Evolutionary conservation across 225 moss, liverwort and hornwort species (phyloP).

Genomic region (Anthoceros angustus): DNA sequence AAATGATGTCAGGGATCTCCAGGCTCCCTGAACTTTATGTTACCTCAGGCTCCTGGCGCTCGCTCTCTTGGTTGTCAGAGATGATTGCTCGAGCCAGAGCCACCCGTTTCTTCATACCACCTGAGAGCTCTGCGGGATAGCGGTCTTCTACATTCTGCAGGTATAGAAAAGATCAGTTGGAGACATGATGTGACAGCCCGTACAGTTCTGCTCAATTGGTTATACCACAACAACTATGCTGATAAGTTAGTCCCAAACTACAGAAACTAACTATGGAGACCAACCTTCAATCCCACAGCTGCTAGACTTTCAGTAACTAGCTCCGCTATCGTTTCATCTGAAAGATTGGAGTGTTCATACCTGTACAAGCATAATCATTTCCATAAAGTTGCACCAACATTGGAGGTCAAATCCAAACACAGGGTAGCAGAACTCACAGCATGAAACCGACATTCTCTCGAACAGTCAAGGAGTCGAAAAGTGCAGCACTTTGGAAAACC

Average conservation of each 20-base stretch:
- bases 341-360: constrained; percentile 77
- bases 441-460: constrained; percentile 95
- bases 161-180: neutral
- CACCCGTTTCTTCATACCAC: constrained; percentile 99
- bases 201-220: too few species aligned
- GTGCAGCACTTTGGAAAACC: constrained; percentile 93
- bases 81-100: constrained; percentile 94
- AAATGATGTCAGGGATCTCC: neutral
- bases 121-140: constrained; percentile 77
- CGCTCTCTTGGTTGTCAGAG: constrained; percentile 50
- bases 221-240: neutral
- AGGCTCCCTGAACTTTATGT: neutral
- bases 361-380: constrained; percentile 19
- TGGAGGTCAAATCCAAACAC: neutral
- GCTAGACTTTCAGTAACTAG: constrained; percentile 87
- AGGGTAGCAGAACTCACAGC: constrained; percentile 38
- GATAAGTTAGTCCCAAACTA: neutral
- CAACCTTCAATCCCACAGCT: constrained; percentile 90
- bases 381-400: neutral
- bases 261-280: neutral
- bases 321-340: constrained; percentile 60
- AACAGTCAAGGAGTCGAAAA: constrained; percentile 86
- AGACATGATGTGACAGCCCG: neutral
- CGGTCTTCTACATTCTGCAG: constrained; percentile 72
- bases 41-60: constrained; percentile 65